phyloP scores from a whole-genome alignment of 495 filamentous ascomycete genomes.

The Aspergillus ellipticus region DNA sequence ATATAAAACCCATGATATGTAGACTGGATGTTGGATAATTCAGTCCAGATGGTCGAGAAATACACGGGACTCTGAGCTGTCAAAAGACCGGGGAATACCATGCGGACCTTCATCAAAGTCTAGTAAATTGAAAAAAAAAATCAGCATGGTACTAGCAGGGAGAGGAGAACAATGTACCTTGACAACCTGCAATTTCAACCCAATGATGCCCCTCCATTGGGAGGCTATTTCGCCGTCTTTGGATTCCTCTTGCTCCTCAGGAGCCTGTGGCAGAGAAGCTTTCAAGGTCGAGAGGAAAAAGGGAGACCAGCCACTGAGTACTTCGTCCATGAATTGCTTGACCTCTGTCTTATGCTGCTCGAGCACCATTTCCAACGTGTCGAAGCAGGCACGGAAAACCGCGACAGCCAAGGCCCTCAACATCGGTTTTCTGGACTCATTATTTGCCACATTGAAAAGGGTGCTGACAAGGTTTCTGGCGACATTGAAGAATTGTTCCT shows the following conservation, averaged over 20 bases:
- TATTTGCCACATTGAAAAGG: slow-evolving; percentile 76
- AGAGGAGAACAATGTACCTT: slow-evolving; percentile 46
- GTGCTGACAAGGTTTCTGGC: slow-evolving; percentile 78
- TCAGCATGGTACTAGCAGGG: slow-evolving; percentile 5
- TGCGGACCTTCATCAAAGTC: slow-evolving; percentile 85
- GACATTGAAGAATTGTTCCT: slow-evolving; percentile 88
- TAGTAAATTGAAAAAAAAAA: slow-evolving; percentile 27
- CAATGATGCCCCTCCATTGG: slow-evolving; percentile 72
- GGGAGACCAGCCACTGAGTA: slow-evolving; percentile 76
- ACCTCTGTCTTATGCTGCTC: slow-evolving; percentile 83
- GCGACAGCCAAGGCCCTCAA: slow-evolving; percentile 79
- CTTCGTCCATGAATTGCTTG: slow-evolving; percentile 81
- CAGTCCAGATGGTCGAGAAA: slow-evolving; percentile 84
- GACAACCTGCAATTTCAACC: slow-evolving; percentile 83
- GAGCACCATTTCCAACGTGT: slow-evolving; percentile 92
- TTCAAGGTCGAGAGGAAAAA: slow-evolving; percentile 77
- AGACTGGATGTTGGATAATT: slow-evolving; percentile 65
- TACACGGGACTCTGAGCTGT: slow-evolving; percentile 71
- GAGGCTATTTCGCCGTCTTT: slow-evolving; percentile 43
- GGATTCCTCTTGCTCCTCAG: slow-evolving; percentile 53
- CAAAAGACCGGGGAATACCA: slow-evolving; percentile 76
- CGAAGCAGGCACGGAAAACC: slow-evolving; percentile 86
- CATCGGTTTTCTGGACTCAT: slow-evolving; percentile 65
- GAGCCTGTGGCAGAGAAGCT: slow-evolving; percentile 61
- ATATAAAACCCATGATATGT: slow-evolving; percentile 81